phyloP scores from a whole-genome alignment of 768 basidiomycete genomes.

The Hydnomerulius pinastri region DNA sequence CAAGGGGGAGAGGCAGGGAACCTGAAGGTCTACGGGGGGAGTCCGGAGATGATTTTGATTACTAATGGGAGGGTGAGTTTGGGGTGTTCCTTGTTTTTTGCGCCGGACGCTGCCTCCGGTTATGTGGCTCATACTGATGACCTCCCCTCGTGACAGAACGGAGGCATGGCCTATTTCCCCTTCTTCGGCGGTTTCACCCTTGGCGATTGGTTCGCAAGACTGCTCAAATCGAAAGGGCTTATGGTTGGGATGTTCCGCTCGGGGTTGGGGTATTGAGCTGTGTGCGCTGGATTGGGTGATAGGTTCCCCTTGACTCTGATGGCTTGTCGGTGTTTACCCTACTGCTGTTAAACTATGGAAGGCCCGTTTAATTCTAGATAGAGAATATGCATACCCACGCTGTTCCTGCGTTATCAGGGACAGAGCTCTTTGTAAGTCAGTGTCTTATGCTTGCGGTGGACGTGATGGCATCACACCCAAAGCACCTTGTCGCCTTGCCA shows the following conservation, averaged over 20 bases:
- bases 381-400: too few relatives aligned
- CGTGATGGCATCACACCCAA: too few relatives aligned
- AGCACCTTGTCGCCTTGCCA: too few relatives aligned
- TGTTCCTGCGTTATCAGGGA: too few relatives aligned
- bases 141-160: conserved; percentile 37
- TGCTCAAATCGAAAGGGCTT: conserved; percentile 41
- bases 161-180: conserved; percentile 40
- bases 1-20: conserved; percentile 33
- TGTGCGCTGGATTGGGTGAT: not conserved
- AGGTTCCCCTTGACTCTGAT: not conserved
- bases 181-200: conserved; percentile 47
- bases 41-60: conserved; percentile 53
- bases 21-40: conserved; percentile 52
- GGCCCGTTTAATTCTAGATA: too few relatives aligned
- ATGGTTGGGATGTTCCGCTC: conserved; percentile 30
- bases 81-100: not conserved
- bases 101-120: too few relatives aligned
- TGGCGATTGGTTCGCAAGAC: conserved; percentile 43
- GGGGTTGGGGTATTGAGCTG: conserved; percentile 26
- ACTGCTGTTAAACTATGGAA: too few relatives aligned
- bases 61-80: conserved; percentile 54
- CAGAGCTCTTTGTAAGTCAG: too few relatives aligned
- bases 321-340: conserved; percentile 12
- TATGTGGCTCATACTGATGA: too few relatives aligned
- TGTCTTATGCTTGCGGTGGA: too few relatives aligned